Conservation (phyloP, 306 rosid genomes). For the Trichosanthes truncata region DNA sequence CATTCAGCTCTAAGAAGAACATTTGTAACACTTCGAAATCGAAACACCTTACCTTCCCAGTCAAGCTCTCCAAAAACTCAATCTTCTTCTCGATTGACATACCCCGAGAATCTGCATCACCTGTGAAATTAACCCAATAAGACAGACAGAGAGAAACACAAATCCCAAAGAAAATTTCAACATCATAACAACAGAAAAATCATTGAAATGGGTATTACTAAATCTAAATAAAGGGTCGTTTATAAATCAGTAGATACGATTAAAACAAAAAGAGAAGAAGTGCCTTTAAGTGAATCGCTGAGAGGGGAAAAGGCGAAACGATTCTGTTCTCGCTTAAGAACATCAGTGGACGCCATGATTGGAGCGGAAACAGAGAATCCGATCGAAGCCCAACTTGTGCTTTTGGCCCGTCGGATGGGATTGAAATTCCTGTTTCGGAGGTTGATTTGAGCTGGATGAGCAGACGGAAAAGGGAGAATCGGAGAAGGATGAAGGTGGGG, state of each 20-base stretch:
- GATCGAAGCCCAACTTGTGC: not conserved
- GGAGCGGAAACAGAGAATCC: not conserved
- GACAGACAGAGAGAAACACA: slow-evolving; percentile 11
- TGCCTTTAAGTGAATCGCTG: slow-evolving; percentile 30
- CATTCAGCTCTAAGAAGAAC: too few species aligned
- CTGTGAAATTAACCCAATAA: slow-evolving; percentile 20
- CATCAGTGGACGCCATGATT: slow-evolving; percentile 41
- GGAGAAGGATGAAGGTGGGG: not conserved
- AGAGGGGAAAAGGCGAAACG: slow-evolving; percentile 21
- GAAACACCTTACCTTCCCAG: slow-evolving; percentile 54
- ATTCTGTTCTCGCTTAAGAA: slow-evolving; percentile 37
- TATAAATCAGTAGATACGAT: not conserved
- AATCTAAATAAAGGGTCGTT: not conserved
- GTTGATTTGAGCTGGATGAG: not conserved
- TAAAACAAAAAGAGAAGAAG: not conserved
- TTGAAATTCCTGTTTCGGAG: not conserved
- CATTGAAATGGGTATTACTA: not conserved
- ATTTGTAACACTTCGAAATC: not conserved
- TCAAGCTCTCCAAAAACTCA: slow-evolving; percentile 63
- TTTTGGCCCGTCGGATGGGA: not conserved
- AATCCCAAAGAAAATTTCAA: not conserved
- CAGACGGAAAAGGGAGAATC: not conserved
- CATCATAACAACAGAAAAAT: not conserved
- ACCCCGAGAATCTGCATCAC: slow-evolving; percentile 23
- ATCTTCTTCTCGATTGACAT: slow-evolving; percentile 83